Evolutionary conservation across 345 rosid species (phyloP).

Genomic region (Kernera saxatilis): DNA sequence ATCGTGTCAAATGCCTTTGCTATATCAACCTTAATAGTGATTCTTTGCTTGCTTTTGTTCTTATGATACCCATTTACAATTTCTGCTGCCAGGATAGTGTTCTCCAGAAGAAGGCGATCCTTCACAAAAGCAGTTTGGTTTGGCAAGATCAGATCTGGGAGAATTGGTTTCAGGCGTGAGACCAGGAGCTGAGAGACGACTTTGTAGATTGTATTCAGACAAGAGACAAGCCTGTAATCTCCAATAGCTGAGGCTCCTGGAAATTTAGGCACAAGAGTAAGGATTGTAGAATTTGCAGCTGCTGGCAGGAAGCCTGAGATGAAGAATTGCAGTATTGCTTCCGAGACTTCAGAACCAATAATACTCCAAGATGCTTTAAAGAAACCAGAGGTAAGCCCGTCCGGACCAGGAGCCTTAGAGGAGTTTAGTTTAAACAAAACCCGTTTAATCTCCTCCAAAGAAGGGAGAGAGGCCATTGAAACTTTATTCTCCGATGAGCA

Average conservation of each 20-base stretch:
- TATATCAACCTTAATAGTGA: neutral
- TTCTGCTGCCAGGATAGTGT: neutral
- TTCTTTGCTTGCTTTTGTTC: neutral
- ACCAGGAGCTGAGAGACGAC: neutral
- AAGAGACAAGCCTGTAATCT: neutral
- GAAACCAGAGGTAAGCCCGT: neutral
- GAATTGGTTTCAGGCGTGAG: neutral
- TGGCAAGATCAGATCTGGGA: neutral
- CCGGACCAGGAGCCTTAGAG: neutral
- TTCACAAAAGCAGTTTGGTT: neutral
- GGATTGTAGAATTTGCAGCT: neutral
- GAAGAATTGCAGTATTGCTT: neutral
- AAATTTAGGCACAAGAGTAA: neutral
- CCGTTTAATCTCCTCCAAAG: neutral
- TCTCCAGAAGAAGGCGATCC: neutral
- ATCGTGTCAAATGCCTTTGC: neutral
- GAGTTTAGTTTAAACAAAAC: neutral
- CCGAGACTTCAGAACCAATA: neutral
- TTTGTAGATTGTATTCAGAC: neutral
- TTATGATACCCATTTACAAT: neutral
- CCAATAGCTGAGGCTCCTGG: neutral
- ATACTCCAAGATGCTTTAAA: neutral
- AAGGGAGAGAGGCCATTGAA: too few species aligned
- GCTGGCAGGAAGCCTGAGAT: neutral
- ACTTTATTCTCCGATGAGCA: too few species aligned